Evolutionary conservation across 2,329 filamentous ascomycete genomes (phyloP), one percentile per base, ranked within the genome.

Genomic region (Fusarium mundagurra): DNA sequence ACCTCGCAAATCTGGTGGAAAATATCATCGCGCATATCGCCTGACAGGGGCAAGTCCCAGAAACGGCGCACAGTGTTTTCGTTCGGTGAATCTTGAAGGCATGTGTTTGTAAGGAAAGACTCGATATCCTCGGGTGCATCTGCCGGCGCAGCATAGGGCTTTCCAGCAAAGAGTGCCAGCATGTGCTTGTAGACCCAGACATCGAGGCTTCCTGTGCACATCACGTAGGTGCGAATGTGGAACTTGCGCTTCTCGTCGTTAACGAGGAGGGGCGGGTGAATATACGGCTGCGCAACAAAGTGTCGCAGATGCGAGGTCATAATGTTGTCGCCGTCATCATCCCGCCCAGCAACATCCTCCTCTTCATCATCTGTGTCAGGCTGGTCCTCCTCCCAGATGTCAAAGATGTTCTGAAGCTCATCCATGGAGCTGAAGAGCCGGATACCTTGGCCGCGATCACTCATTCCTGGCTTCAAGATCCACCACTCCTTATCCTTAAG

Each of bases 381-480:
- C 9, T 86, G 81, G 8, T 90, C 90, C 22, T 86, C 90, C 81
- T 98, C 96, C 95, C 96, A 99, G 64, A 90, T 92, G 76, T 98
- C 94, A 79, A 98, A 99, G 61, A 99, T 96, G 20, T 81, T 88
- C 69, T 93, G 92, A n/a, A 99, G 85, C 80, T 97, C 92, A 64
- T 92, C 91, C 85, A 96, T 93, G 6, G 91, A 94, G 77, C 91
- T 93, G 82, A 99, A 99, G 1, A 99, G 85, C 44, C 94, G 86
- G 66, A 99, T 98, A 2, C 96, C 96, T 81, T 98, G 95, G 0
- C 96, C 96, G 31, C 96, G 90, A 81, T 99, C 96, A 82, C 94
- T 98, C 96, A 99, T 98, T 14, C 96, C 93, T 1, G 96, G 96
- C 84, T 99, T 99, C 68, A 99, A 83, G 75, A 99, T 98, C 96